A percentile compares a stretch with the other conserved stretches of the same genome.
Evolutionary conservation across 2,329 filamentous ascomycete species (phyloP).

Genomic region (Penicillium oxalicum): DNA sequence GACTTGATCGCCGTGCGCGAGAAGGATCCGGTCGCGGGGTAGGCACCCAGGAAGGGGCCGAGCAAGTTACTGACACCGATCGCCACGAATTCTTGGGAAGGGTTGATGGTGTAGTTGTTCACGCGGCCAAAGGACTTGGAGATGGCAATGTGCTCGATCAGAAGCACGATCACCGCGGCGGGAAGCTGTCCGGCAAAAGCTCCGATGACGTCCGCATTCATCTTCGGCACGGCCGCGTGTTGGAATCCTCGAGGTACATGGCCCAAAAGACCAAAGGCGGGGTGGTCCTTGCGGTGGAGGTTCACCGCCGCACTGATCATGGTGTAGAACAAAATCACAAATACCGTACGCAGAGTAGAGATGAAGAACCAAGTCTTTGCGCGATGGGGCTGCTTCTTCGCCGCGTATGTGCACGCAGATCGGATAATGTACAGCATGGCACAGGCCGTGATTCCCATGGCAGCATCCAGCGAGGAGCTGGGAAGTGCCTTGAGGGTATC

Average conservation of each 20-base stretch:
- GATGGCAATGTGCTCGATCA: conserved; percentile 96
- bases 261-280: conserved; percentile 68
- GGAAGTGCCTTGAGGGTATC: conserved; percentile 70
- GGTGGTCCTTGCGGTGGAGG: conserved; percentile 56
- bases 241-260: conserved; percentile 80
- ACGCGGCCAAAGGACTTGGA: conserved; percentile 93
- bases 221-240: conserved; percentile 64
- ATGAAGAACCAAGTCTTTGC: conserved; percentile 80
- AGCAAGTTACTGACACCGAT: conserved; percentile 88
- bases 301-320: conserved; percentile 85
- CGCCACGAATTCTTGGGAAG: conserved; percentile 91
- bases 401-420: conserved; percentile 56
- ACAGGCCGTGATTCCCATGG: conserved; percentile 79
- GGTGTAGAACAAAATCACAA: conserved; percentile 87
- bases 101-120: conserved; percentile 94
- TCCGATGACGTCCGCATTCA: conserved; percentile 62
- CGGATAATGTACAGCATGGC: conserved; percentile 72
- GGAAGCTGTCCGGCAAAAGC: conserved; percentile 69
- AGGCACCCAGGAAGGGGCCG: conserved; percentile 85
- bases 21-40: conserved; percentile 91
- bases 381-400: conserved; percentile 62
- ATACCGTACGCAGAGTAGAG: conserved; percentile 83
- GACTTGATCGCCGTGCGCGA: conserved; percentile 95
- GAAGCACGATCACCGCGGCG: conserved; percentile 81
- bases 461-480: conserved; percentile 66